phyloP scores from a whole-genome alignment of 208 protist species.

The Tritrichomonas musculus region DNA sequence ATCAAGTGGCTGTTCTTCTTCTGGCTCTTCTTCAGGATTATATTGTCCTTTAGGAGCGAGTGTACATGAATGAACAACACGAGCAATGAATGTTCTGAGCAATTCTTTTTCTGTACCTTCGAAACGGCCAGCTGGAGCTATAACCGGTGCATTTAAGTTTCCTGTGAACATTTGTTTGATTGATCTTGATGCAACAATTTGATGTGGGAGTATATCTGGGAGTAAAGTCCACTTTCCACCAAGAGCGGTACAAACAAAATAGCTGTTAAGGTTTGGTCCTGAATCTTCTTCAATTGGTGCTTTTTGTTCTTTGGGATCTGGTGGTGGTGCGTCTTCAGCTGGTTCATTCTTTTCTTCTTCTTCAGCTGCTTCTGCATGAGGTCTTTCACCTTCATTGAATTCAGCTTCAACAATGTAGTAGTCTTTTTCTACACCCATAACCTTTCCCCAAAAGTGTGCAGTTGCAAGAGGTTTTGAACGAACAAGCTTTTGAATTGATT shows the following conservation, averaged over 20 bases:
- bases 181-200: neutral
- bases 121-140: neutral
- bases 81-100: neutral
- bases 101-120: neutral
- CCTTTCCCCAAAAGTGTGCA: conserved; percentile 18
- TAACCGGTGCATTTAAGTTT: neutral
- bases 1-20: neutral
- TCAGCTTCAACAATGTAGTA: conserved; percentile 25
- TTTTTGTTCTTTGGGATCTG: neutral
- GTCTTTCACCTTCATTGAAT: neutral
- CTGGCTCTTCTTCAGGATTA: conserved; percentile 10
- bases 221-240: neutral
- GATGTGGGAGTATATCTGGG: neutral
- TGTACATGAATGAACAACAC: conserved; percentile 12
- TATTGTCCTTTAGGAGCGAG: neutral
- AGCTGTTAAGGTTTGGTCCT: conserved; percentile 20
- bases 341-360: neutral
- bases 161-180: conserved; percentile 21
- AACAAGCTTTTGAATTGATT: conserved; percentile 16
- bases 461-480: neutral
- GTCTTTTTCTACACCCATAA: neutral
- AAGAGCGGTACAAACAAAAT: neutral
- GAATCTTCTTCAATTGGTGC: neutral
- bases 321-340: neutral
- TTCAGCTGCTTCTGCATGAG: neutral